Evolutionary conservation across 2,329 filamentous ascomycete genomes (phyloP), one percentile per base, ranked within the genome.

Genomic region (Lasiodiplodia theobromae): DNA sequence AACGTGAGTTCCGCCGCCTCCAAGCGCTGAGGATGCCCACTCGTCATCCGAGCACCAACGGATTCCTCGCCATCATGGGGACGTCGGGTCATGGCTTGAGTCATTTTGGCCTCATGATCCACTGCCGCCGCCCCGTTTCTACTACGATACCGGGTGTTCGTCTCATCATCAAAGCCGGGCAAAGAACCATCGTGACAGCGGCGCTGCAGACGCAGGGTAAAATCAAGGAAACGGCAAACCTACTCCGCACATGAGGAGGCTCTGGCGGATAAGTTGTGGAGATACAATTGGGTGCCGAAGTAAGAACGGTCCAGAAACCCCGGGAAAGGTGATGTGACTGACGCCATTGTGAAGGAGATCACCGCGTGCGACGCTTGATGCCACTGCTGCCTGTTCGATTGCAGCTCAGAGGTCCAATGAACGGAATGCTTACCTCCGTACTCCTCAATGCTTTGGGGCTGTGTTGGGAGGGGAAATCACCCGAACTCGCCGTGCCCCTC

Each of bases 161-260:
- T 38, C 44, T 25, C 6, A 37, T 18, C 57, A 2, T 47, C 28
- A 38, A 63, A 2, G 60, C 3, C 28, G 28, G 44, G 37, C 28
- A 63, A 3, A 49, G 21, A 31, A 21, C 40, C 2, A 40, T 8
- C 8, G 14, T 34, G 40, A 34, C 23, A 8, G 57, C 21, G 18
- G 16, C n/a, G 44, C 60, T 34, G n/a, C 44, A 18, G 44, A 16
- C 28, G 18, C 40, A 28, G 60, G 44, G 28, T 8, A 16, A 16
- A 63, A 63, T 11, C 60, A 63, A 34, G 60, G 44, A 52, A 63
- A 63, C 4, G 8, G 40, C 18, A 38, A 38, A 52, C n/a, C 23
- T 63, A 52, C 44, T 63, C 44, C 60, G 44, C 44, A 52, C n/a
- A 51, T 63, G 60, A 63, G 60, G 28, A 63, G 60, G 28, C 60